phyloP scores from a whole-genome alignment of 306 rosid genomes.

The Gleditsia sinensis region DNA sequence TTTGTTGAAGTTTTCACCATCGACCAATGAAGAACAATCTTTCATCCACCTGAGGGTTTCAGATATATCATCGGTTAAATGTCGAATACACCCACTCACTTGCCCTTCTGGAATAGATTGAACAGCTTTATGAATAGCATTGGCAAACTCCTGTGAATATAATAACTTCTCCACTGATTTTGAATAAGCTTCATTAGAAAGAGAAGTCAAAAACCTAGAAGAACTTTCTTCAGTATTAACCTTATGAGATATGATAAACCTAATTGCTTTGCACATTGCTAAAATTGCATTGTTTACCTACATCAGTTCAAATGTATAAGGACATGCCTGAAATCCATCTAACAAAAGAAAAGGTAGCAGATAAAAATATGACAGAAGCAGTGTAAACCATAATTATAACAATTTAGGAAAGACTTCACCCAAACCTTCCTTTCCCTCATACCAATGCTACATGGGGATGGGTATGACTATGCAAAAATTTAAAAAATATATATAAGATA shows the following conservation, averaged over 20 bases:
- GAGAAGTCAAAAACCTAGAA: conserved; percentile 49
- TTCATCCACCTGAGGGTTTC: conserved; percentile 75
- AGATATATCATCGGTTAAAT: conserved; percentile 62
- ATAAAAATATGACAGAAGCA: conserved; percentile 17
- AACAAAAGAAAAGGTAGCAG: not conserved
- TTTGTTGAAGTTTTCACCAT: conserved; percentile 38
- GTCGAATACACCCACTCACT: conserved; percentile 65
- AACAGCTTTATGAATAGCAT: conserved; percentile 57
- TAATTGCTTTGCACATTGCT: conserved; percentile 77
- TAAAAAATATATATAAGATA: too few species aligned
- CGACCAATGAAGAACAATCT: conserved; percentile 36
- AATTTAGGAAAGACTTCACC: not conserved
- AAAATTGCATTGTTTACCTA: conserved; percentile 72
- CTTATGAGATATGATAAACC: conserved; percentile 46
- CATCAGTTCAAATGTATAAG: conserved; percentile 46
- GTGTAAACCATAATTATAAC: conserved; percentile 6
- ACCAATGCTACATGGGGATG: too few species aligned
- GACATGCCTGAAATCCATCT: conserved; percentile 27
- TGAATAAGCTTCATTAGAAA: conserved; percentile 50
- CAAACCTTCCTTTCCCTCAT: conserved; percentile 14
- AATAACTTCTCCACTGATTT: conserved; percentile 71
- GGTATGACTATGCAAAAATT: too few species aligned
- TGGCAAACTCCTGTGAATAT: conserved; percentile 58
- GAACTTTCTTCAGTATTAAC: conserved; percentile 43
- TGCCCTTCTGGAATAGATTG: conserved; percentile 87